Evolutionary conservation across 805 yeast genomes (phyloP).

Genomic region (Kluyveromyces starmeri): DNA sequence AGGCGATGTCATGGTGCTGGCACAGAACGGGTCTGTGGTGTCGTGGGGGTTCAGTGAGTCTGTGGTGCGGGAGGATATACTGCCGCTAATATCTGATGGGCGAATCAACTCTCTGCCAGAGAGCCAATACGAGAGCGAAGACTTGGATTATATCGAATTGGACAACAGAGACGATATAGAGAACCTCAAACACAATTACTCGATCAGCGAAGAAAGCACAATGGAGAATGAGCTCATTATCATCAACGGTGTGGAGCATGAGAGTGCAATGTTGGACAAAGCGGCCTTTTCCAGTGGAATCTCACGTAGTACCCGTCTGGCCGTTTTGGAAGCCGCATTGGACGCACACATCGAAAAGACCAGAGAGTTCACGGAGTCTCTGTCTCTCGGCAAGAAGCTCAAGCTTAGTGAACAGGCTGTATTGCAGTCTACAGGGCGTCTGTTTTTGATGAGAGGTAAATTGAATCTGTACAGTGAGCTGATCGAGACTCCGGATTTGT

Average conservation of each 20-base stretch:
- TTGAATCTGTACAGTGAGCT: constrained; percentile 79
- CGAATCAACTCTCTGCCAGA: constrained; percentile 35
- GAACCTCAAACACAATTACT: constrained; percentile 8
- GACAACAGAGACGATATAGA: constrained; percentile 11
- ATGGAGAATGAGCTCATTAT: constrained; percentile 65
- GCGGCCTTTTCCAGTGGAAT: constrained; percentile 86
- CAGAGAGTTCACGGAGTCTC: constrained; percentile 50
- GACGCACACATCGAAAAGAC: constrained; percentile 62
- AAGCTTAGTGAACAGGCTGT: constrained; percentile 52
- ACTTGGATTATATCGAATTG: constrained; percentile 65
- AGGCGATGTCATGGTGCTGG: constrained; percentile 54
- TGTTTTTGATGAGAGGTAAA: constrained; percentile 71
- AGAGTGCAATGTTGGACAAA: constrained; percentile 57
- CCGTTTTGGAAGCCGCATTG: constrained; percentile 63
- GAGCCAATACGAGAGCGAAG: constrained; percentile 62
- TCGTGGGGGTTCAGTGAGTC: constrained; percentile 74
- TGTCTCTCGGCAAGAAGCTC: constrained; percentile 53
- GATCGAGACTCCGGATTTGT: constrained; percentile 85
- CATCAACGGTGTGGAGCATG: constrained; percentile 41
- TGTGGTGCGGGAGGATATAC: constrained; percentile 35
- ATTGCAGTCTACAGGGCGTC: constrained; percentile 59
- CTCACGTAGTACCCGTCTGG: constrained; percentile 77
- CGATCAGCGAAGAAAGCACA: constrained; percentile 28
- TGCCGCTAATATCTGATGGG: constrained; percentile 45
- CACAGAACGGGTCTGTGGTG: constrained; percentile 66